Evolutionary conservation across 768 basidiomycete genomes (phyloP).

Genomic region (Trametes gibbosa): DNA sequence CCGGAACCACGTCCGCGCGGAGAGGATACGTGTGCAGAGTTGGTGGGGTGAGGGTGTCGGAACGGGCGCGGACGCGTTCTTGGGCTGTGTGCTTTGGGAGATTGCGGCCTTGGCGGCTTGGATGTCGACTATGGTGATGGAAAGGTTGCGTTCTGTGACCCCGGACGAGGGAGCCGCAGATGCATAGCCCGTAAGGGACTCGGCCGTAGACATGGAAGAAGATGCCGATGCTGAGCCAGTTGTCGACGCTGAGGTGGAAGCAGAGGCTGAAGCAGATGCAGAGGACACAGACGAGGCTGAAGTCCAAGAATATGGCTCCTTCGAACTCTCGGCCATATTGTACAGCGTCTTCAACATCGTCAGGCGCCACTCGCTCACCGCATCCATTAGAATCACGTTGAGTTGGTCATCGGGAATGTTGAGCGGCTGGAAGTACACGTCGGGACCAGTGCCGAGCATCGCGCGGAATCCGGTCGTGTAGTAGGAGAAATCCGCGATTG

Average conservation of each 20-base stretch:
- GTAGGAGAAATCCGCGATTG: constrained; percentile 8
- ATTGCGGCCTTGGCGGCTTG: background rate
- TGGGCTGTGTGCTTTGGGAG: background rate
- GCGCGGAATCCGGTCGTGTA: background rate
- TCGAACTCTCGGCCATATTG: background rate
- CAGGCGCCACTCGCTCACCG: background rate
- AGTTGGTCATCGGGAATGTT: background rate
- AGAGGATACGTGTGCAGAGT: background rate
- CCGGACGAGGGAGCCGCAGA: too few species aligned
- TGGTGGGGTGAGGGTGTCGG: background rate
- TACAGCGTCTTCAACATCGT: constrained; percentile 1
- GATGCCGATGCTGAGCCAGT: too few species aligned
- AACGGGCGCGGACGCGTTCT: background rate
- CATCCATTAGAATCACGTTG: background rate
- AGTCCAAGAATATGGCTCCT: background rate
- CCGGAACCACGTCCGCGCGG: constrained; percentile 11
- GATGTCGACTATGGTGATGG: background rate
- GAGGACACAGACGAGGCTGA: background rate
- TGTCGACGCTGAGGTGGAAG: too few species aligned
- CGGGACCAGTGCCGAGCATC: background rate
- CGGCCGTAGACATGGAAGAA: too few species aligned
- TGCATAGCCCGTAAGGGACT: too few species aligned
- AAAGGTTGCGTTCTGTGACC: background rate
- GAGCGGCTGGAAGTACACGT: background rate
- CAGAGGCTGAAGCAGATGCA: background rate